Evolutionary conservation across 2,329 filamentous ascomycete species (phyloP).

Genomic region (Sporothrix luriei): DNA sequence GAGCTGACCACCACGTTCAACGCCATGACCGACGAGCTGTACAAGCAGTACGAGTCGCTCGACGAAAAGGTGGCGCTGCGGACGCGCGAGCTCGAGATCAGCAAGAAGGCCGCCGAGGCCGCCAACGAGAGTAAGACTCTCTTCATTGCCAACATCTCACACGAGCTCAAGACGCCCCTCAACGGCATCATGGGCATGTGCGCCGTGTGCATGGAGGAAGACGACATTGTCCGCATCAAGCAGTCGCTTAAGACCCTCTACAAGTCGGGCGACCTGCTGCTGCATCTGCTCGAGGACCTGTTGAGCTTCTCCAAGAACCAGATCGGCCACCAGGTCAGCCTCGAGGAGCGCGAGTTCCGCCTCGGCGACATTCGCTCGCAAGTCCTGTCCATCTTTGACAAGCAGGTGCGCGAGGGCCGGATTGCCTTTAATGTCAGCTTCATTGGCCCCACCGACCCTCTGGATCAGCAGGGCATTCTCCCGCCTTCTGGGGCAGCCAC

Average conservation of each 20-base stretch:
- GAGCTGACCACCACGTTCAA: constrained; percentile 86
- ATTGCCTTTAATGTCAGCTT: constrained; percentile 76
- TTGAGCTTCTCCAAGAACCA: constrained; percentile 95
- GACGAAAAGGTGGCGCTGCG: constrained; percentile 83
- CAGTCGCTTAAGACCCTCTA: constrained; percentile 85
- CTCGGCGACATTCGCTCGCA: constrained; percentile 83
- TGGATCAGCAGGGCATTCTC: neutral
- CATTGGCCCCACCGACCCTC: constrained; percentile 52
- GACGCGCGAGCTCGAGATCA: constrained; percentile 81
- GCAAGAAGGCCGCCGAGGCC: constrained; percentile 89
- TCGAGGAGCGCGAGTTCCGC: constrained; percentile 84
- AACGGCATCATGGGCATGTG: constrained; percentile 97
- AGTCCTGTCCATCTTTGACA: constrained; percentile 82
- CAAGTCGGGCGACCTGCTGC: constrained; percentile 79
- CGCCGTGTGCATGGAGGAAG: constrained; percentile 88
- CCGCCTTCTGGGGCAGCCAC: too few species aligned
- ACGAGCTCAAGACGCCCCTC: constrained; percentile 87
- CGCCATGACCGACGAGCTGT: constrained; percentile 87
- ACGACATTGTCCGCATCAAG: constrained; percentile 75
- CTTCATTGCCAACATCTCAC: constrained; percentile 92
- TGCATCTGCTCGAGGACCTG: constrained; percentile 86
- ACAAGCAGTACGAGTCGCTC: constrained; percentile 80
- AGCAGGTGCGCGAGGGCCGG: constrained; percentile 77
- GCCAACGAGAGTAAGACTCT: constrained; percentile 96
- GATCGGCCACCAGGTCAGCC: constrained; percentile 77